These are phyloP conservation scores for Coffea canephora DNA, from an alignment of 257 asterid species.

Conservation along the genomic window DNA sequence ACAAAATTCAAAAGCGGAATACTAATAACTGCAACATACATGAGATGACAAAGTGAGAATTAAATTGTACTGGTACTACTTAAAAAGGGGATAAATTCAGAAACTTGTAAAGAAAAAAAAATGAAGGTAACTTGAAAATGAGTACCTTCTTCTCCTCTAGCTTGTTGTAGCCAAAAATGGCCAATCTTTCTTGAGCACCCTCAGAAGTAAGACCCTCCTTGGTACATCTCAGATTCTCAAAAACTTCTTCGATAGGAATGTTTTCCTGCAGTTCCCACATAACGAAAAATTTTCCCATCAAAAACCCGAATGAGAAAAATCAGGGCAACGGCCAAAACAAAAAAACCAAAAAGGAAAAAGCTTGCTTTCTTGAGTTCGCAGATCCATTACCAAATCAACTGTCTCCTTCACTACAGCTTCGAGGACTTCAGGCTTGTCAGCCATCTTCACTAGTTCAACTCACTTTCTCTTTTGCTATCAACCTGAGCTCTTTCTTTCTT, in stretches of 20 bases:
- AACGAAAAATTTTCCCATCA: conserved; percentile 11
- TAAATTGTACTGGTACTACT: conserved; percentile 20
- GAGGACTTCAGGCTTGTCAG: conserved; percentile 85
- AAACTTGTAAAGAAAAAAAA: not conserved
- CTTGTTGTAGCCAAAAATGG: conserved; percentile 90
- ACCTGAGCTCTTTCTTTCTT: not conserved
- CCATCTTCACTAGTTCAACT: conserved; percentile 41
- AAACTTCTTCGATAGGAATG: conserved; percentile 92
- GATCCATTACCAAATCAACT: conserved; percentile 99
- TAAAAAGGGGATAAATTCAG: not conserved
- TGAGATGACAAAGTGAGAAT: not conserved
- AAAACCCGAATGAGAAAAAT: conserved; percentile 19
- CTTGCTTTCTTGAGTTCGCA: conserved; percentile 25
- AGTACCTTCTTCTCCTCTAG: conserved; percentile 95
- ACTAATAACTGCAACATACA: not conserved
- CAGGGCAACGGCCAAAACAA: not conserved
- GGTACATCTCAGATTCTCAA: conserved; percentile 93
- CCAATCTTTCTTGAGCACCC: conserved; percentile 89
- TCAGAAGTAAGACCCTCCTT: conserved; percentile 74
- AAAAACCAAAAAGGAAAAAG: conserved; percentile 5
- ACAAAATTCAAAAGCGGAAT: not conserved
- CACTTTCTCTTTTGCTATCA: not conserved
- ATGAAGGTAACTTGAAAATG: not conserved
- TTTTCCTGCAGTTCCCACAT: conserved; percentile 61
- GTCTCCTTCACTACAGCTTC: conserved; percentile 97